Percentiles rank a stretch among this genome's conserved stretches.
Conservation (phyloP, 2,329 filamentous ascomycete species). For the Monosporascus cannonballus region DNA sequence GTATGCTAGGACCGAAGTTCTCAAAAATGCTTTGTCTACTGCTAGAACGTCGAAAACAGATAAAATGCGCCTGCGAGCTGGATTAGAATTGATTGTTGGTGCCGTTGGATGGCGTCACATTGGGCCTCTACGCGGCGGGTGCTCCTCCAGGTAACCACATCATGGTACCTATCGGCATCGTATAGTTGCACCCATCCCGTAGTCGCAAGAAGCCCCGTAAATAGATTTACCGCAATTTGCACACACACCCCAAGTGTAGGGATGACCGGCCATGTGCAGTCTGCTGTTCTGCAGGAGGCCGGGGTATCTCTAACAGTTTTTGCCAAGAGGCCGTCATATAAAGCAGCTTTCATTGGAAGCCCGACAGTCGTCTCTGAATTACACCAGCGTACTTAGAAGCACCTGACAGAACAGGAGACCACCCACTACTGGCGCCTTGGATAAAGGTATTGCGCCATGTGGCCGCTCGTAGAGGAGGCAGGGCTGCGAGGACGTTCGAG, state of each 20-base stretch:
- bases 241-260: conserved; percentile 29
- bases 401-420: neutral
- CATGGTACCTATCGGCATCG: conserved; percentile 22
- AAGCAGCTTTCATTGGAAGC: conserved; percentile 31
- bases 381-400: conserved; percentile 1
- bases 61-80: conserved; percentile 22
- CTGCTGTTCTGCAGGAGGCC: conserved; percentile 24
- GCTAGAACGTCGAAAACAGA: conserved; percentile 31
- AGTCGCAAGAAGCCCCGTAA: conserved; percentile 9
- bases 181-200: conserved; percentile 5
- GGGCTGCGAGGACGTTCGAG: conserved; percentile 12
- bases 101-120: conserved; percentile 21
- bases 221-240: conserved; percentile 22
- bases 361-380: conserved; percentile 13
- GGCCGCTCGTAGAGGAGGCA: conserved; percentile 27
- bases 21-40: conserved; percentile 15
- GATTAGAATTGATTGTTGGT: conserved; percentile 8
- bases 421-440: conserved; percentile 11
- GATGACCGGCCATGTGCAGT: conserved; percentile 31
- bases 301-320: conserved; percentile 19
- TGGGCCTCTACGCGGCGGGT: conserved; percentile 22
- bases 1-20: conserved; percentile 16
- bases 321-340: conserved; percentile 32
- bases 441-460: conserved; percentile 27
- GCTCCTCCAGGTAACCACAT: conserved; percentile 14